Base-by-base conservation (phyloP, 257 asterid genomes). In the Leonotis leonurus region DNA sequence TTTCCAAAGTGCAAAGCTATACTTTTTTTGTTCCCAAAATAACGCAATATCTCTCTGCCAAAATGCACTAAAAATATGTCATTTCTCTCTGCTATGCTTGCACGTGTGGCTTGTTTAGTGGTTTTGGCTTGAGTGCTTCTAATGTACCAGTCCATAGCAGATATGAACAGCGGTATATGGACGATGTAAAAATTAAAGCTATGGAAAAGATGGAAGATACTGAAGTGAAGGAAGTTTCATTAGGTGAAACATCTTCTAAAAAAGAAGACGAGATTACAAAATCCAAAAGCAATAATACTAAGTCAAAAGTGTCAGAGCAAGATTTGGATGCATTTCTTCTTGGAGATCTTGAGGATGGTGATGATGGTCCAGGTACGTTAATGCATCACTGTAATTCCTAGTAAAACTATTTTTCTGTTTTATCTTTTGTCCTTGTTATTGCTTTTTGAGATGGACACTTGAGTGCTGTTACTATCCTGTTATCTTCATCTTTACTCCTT, bases 311-410 rank as follows among this genome's bases (percentile, higher is more conserved):
- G 64, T 75, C 95, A 26, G 99, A 93, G 68, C 85, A 87, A 79
- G 99, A 93, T 79, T 82, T 93, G 83, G 99, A 92, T 63, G 88
- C 84, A 24, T 92, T 87, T 77, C 97, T 92, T 64, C 88, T 92
- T 22, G 97, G 99, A 73, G 97, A 88, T 59, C 70, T 65, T 8
- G 96, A 79, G 69, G 99, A 85, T 56, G 78, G 87, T 26, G 97
- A 89, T 74, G 89, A 80, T 53, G 96, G 83, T 53, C 87, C 88
- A 85, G 97, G 99, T 92, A 86, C n/a, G 51, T 18, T 61, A 59
- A 12, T 25, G 21, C 20, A 58, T 52, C 33, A 35, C 39, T 14
- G 13, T 29, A 39, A 50, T 43, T 32, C 33, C 46, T 39, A 35
- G 11, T 24, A 57, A 39, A 36, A 22, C 30, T 3, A 30, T 10